Evolutionary conservation across 2,329 filamentous ascomycete genomes (phyloP), one percentile per base, ranked within the genome.

Genomic region (Cladosporium sp.): DNA sequence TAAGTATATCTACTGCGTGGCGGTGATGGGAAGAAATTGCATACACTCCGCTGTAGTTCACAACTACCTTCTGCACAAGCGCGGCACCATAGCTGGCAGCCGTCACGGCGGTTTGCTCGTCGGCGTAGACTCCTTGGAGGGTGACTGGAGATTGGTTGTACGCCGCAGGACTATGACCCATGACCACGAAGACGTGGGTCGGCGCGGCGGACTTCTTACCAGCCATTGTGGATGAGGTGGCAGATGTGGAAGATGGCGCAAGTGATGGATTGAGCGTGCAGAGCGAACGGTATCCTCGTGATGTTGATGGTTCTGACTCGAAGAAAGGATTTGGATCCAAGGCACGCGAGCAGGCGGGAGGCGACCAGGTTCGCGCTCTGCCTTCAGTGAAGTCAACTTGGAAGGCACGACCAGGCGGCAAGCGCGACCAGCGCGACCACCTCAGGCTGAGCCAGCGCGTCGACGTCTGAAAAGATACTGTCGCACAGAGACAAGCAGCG

Each of bases 341-440:
- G 8, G 28, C 9, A 10, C 28, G 28, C 28, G 12, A 9, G 28
- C 28, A 17, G 24, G 17, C 5, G 24, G 34, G 19, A 35, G 34
- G 32, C 19, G 25, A 15, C 2, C 1, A 48, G 15, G n/a, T 5
- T 40, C 3, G 35, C 35, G 17, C 17, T 8, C 36, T 17, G 13
- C 15, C 36, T 12, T 9, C 35, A 34, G 44, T 17, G 44, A 48
- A 10, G 4, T 51, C 20, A 39, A 36, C 3, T 22, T 25, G 42
- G 47, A 49, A 49, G 48, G 34, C 12, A 20, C 48, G 34, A 51
- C 13, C 34, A 39, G 34, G 34, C 22, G 35, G 36, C 35, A 42
- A 32, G 49, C 35, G 49, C 49, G 49, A 45, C 35, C 35, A 32
- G 49, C 35, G 49, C 49, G 49, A 45, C 35, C 35, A 37, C 35